Percentiles rank a stretch among this genome's conserved stretches.
Conservation (phyloP, 2,329 filamentous ascomycete genomes). For the Acrodontium crateriforme region DNA sequence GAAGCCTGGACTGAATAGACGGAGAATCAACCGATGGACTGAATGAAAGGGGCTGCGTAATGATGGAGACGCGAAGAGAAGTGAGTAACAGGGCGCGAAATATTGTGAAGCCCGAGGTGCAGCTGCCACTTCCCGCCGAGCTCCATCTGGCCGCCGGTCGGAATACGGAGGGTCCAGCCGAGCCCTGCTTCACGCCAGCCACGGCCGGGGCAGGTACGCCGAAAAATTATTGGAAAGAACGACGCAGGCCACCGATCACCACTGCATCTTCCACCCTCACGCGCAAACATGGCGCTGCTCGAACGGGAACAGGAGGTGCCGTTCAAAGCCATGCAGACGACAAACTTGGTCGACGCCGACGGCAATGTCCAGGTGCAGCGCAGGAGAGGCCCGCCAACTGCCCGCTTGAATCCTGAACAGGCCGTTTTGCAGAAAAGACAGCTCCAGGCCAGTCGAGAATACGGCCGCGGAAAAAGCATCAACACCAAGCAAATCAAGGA, state of each 20-base stretch:
- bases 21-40: too few species aligned
- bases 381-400: conserved; percentile 14
- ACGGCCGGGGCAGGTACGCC: too few species aligned
- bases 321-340: conserved; percentile 15
- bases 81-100: background rate
- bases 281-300: too few species aligned
- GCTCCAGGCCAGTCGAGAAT: conserved; percentile 36
- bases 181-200: too few species aligned
- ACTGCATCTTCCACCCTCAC: too few species aligned
- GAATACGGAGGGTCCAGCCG: too few species aligned
- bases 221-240: too few species aligned
- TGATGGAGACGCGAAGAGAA: background rate
- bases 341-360: conserved; percentile 14
- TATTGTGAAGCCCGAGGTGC: background rate
- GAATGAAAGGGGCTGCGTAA: background rate
- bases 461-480: conserved; percentile 72
- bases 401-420: conserved; percentile 19
- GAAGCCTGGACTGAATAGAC: too few species aligned
- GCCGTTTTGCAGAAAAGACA: conserved; percentile 20
- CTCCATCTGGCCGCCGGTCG: too few species aligned
- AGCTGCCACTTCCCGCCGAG: too few species aligned
- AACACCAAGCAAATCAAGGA: conserved; percentile 62
- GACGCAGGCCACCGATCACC: too few species aligned
- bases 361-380: conserved; percentile 13
- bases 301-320: too few species aligned